phyloP scores from a whole-genome alignment of 2,329 filamentous ascomycete species.

The Xylogone sp. region DNA sequence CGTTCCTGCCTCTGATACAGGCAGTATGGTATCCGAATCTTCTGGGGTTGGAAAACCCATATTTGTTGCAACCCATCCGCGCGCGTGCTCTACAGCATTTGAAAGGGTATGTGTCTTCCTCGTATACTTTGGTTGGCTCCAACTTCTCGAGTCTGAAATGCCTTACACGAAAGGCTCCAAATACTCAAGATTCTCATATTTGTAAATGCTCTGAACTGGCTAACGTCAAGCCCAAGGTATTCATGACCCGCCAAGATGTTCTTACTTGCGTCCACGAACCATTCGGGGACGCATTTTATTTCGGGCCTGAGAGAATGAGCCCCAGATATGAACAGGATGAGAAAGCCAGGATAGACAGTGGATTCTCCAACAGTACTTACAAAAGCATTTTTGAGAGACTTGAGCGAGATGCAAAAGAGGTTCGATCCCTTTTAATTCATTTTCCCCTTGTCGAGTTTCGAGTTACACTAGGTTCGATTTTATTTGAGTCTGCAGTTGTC shows the following conservation, averaged over 20 bases:
- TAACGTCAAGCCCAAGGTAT: conserved; percentile 60
- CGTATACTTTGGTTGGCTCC: conserved; percentile 2
- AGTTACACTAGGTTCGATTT: too few species aligned
- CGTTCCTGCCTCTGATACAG: background rate
- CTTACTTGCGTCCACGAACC: conserved; percentile 89
- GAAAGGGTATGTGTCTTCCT: conserved; percentile 63
- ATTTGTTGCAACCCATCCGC: conserved; percentile 90
- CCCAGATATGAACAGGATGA: conserved; percentile 71
- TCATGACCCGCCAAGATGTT: conserved; percentile 86
- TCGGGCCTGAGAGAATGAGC: conserved; percentile 83
- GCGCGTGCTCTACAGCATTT: conserved; percentile 95
- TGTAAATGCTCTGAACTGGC: too few species aligned
- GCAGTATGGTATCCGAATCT: conserved; percentile 5
- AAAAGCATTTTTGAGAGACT: conserved; percentile 74
- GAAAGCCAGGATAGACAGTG: conserved; percentile 52
- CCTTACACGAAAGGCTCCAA: too few species aligned
- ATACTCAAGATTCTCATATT: too few species aligned
- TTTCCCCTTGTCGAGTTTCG: background rate
- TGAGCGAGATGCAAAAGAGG: conserved; percentile 66
- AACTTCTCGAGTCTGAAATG: too few species aligned
- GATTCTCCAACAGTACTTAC: conserved; percentile 68
- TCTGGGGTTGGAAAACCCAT: conserved; percentile 57
- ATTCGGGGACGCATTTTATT: conserved; percentile 96
- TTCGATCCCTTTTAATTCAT: conserved; percentile 14
- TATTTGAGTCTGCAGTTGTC: too few species aligned